phyloP scores from a whole-genome alignment of 2,329 filamentous ascomycete genomes.

The Diaporthe batatas region DNA sequence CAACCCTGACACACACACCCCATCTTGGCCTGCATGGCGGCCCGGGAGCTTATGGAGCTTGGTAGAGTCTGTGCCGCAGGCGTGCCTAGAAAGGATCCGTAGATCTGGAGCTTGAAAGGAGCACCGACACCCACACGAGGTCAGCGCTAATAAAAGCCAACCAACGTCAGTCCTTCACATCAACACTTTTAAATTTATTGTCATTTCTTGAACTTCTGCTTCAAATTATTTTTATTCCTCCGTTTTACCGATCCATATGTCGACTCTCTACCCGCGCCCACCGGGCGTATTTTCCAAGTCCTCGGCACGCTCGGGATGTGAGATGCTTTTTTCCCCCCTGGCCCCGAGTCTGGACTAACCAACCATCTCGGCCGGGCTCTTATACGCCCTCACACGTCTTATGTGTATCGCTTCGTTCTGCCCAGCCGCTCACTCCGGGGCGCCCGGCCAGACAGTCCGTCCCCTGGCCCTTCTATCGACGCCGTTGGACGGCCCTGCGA shows the following conservation, averaged over 20 bases:
- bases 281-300: not conserved
- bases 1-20: not conserved
- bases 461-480: not conserved
- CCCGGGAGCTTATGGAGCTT: constrained; percentile 12
- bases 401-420: not conserved
- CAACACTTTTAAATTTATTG: not conserved
- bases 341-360: not conserved
- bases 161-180: not conserved
- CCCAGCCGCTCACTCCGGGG: not conserved
- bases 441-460: not conserved
- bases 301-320: not conserved
- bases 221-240: not conserved
- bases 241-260: not conserved
- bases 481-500: not conserved
- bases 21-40: constrained; percentile 28
- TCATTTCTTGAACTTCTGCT: not conserved
- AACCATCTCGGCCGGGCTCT: not conserved
- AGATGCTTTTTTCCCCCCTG: not conserved
- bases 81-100: constrained; percentile 11
- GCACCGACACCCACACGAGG: not conserved
- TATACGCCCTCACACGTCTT: not conserved
- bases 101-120: not conserved
- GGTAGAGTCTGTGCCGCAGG: constrained; percentile 15
- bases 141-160: constrained; percentile 28
- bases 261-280: not conserved